Conservation (phyloP, 2,329 filamentous ascomycete genomes). For the Alternaria atra region DNA sequence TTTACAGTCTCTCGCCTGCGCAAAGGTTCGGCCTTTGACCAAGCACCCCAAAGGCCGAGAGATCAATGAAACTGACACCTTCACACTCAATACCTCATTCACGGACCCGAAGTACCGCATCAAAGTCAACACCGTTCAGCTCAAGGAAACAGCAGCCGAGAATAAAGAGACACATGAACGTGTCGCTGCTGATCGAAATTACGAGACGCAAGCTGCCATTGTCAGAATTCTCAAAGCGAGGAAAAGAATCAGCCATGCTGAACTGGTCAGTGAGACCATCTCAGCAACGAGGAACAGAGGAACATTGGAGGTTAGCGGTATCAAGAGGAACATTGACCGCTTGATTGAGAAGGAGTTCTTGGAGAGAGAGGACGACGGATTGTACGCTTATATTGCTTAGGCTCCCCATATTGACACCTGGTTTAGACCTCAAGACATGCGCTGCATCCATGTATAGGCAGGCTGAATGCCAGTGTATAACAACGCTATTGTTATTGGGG, state of each 20-base stretch:
- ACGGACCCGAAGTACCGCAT: constrained; percentile 83
- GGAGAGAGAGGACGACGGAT: constrained; percentile 50
- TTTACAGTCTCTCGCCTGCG: constrained; percentile 93
- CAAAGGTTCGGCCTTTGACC: constrained; percentile 80
- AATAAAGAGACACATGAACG: constrained; percentile 93
- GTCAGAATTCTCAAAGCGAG: constrained; percentile 96
- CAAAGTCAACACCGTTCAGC: constrained; percentile 98
- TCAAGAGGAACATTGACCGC: constrained; percentile 98
- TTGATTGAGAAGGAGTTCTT: constrained; percentile 59
- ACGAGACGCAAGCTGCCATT: constrained; percentile 96
- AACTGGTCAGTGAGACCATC: constrained; percentile 91
- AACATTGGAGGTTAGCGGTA: constrained; percentile 83
- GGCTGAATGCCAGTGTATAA: neutral
- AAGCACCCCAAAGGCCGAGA: constrained; percentile 89
- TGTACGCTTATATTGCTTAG: constrained; percentile 59
- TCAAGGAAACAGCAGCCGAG: constrained; percentile 94
- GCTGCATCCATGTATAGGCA: neutral
- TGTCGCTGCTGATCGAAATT: constrained; percentile 87
- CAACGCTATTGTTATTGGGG: neutral
- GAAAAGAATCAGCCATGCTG: constrained; percentile 85
- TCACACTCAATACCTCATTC: constrained; percentile 82
- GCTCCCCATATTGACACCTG: neutral
- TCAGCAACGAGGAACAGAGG: constrained; percentile 87
- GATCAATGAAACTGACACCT: constrained; percentile 79
- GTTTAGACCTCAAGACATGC: neutral